Conservation (phyloP, 345 rosid genomes). For the Salix arbutifolia region DNA sequence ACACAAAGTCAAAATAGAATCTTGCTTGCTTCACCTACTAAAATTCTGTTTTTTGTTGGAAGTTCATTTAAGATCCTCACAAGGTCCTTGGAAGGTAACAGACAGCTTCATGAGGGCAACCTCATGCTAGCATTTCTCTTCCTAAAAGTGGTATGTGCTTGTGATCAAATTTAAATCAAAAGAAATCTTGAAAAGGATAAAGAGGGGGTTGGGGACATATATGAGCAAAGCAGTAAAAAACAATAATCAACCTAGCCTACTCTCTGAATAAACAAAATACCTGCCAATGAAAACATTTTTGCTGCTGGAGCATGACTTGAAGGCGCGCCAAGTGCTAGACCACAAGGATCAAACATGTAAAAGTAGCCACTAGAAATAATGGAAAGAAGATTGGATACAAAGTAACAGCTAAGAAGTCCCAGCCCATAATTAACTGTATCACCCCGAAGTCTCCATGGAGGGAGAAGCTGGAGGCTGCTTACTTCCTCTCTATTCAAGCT, state of each 20-base stretch:
- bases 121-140: neutral
- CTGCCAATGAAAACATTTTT: constrained; percentile 80
- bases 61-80: neutral
- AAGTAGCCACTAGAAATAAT: constrained; percentile 78
- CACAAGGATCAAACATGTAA: constrained; percentile 91
- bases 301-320: constrained; percentile 69
- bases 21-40: too few species aligned
- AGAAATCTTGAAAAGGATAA: too few species aligned
- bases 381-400: constrained; percentile 72
- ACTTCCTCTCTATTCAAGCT: constrained; percentile 83
- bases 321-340: constrained; percentile 60
- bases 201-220: neutral
- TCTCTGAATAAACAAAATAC: constrained; percentile 27
- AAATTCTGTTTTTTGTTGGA: too few species aligned
- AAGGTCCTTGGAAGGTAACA: neutral
- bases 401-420: constrained; percentile 83
- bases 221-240: neutral
- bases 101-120: neutral
- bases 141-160: neutral
- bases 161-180: neutral
- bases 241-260: neutral
- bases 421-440: constrained; percentile 82
- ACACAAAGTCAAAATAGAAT: too few species aligned
- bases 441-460: constrained; percentile 86
- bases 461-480: constrained; percentile 85